Evolutionary conservation across 2,329 filamentous ascomycete genomes (phyloP), one percentile per base, ranked within the genome.

Genomic region (Cladobotryum mycophilum): DNA sequence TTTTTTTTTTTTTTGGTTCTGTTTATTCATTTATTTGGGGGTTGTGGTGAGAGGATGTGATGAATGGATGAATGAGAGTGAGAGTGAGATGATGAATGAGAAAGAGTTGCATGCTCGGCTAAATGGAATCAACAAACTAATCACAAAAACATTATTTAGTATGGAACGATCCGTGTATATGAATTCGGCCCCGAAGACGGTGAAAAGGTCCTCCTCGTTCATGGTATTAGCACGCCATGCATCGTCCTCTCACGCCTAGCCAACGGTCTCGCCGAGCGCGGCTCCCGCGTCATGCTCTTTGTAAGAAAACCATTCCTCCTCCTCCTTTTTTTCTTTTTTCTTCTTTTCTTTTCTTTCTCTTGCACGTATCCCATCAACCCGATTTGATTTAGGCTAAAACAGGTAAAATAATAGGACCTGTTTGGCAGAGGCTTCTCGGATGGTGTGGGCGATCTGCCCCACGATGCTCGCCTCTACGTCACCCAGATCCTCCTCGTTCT

Each of bases 211-310:
- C 68, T 95, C 14, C 75, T 95, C 34, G 75, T 95, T 8, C 89
- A 95, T 64, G 89, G 89, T 41, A 92, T 95, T 63, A 89, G 84
- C 54, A 95, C 88, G 0, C 86, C 89, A 0, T 89, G 86, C 65
- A 79, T 91, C 59, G 84, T 87, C 1, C 73, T 93, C 14, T 77
- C 78, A 22, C 78, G 77, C 41, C 67, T 95, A 34, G 86, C 88
- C 25, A 74, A 83, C 58, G 76, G 75, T 17, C 75, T 95, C 18
- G 88, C 80, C 3, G 73, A 78, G 37, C 78, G 77, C 46, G 87
- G 88, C 33, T 91, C 82, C 63, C 80, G 89, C 40, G 88, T 95
- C 12, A 84, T 95, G 82, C 73, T 93, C 4, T 93, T 90, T 64
- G 78, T 80, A 65, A 58, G 74, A 58, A 9, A 4, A 7, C 17